Percentiles rank a stretch among this genome's conserved stretches.
Conservation (phyloP, 768 basidiomycete genomes). For the Boletus patriciae region DNA sequence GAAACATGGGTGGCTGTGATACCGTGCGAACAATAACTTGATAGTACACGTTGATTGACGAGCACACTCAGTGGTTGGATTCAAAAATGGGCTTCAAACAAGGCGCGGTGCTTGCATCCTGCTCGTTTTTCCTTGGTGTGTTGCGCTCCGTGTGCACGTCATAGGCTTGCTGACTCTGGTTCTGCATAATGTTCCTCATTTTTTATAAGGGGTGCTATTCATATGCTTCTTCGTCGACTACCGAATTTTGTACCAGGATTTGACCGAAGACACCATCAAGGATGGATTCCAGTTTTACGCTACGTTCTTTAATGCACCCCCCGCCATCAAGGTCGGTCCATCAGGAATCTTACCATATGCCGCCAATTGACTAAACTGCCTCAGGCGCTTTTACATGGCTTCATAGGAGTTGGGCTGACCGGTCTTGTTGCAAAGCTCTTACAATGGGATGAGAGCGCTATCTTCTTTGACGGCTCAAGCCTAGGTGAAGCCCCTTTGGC, state of each 20-base stretch:
- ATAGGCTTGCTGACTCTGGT: constrained; percentile 1
- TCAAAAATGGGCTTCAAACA: constrained; percentile 80
- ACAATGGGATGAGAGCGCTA: constrained; percentile 88
- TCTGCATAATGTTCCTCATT: background rate
- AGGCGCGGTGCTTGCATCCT: constrained; percentile 83
- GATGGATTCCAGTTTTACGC: constrained; percentile 90
- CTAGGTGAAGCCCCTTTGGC: constrained; percentile 55
- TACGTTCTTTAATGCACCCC: constrained; percentile 91
- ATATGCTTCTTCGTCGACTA: constrained; percentile 89
- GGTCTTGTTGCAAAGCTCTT: constrained; percentile 78
- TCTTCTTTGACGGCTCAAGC: constrained; percentile 92
- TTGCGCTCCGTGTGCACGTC: constrained; percentile 23
- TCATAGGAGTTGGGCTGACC: constrained; percentile 74
- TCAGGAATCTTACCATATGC: background rate
- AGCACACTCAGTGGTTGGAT: background rate
- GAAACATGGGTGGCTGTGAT: constrained; percentile 19
- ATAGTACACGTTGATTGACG: background rate
- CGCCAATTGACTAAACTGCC: background rate
- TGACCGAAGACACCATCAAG: constrained; percentile 61
- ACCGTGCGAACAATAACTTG: constrained; percentile 17
- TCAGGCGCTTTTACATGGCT: constrained; percentile 84
- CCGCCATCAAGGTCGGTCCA: constrained; percentile 80
- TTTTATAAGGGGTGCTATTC: constrained; percentile 64
- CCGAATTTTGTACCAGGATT: constrained; percentile 68
- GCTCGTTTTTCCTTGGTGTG: constrained; percentile 88